Conservation (phyloP, 179 eudicot species). For the Silene noctiflora region DNA sequence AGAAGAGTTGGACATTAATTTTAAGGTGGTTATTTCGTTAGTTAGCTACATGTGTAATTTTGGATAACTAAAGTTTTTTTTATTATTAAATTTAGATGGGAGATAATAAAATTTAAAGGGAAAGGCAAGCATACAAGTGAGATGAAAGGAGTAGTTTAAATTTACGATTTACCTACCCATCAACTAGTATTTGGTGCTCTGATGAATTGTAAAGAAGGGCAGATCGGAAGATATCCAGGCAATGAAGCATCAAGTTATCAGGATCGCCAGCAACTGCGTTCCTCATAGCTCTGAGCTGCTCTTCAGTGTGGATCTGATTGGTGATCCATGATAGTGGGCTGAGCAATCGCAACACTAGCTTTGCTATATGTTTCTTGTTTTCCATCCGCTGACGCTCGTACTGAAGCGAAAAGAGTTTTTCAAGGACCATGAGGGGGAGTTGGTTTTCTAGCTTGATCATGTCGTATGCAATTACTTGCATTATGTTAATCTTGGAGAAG, state of each 20-base stretch:
- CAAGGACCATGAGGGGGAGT: background rate
- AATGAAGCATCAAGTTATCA: background rate
- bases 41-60: too few relatives aligned
- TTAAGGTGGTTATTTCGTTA: too few relatives aligned
- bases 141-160: too few relatives aligned
- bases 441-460: constrained; percentile 2
- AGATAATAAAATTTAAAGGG: too few relatives aligned
- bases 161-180: too few relatives aligned
- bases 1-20: too few relatives aligned
- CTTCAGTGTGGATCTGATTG: background rate
- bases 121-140: too few relatives aligned
- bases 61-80: too few relatives aligned
- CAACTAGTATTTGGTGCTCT: too few relatives aligned
- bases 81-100: too few relatives aligned
- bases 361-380: background rate
- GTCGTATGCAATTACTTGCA: background rate
- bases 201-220: background rate
- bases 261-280: background rate
- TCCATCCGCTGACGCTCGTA: background rate
- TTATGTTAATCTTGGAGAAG: too few relatives aligned
- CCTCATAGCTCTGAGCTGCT: background rate
- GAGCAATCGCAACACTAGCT: background rate
- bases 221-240: constrained; percentile 3
- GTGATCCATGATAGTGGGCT: background rate
- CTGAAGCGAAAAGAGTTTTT: background rate